These are phyloP conservation scores for Fusarium subglutinans DNA, from an alignment of 2,329 filamentous ascomycete genomes.

Conservation along the genomic window DNA sequence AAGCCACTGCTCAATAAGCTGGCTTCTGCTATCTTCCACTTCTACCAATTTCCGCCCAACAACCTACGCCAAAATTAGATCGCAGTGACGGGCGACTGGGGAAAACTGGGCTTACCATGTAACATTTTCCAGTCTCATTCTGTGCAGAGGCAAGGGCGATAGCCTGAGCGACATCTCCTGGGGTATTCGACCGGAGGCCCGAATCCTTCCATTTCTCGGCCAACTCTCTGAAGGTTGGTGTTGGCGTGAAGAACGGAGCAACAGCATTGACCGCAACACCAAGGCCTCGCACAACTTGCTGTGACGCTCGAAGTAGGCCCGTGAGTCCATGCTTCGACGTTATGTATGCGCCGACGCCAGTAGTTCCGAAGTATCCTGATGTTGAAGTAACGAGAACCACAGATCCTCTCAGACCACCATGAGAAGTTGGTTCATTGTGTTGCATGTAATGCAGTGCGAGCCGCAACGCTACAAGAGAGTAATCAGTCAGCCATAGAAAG, in stretches of 20 bases:
- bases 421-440: neutral
- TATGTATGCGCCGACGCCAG: neutral
- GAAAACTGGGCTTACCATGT: neutral
- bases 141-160: neutral
- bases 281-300: neutral
- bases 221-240: neutral
- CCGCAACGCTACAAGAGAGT: neutral
- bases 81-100: accelerated
- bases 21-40: neutral
- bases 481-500: neutral
- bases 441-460: neutral
- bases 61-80: neutral
- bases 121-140: neutral
- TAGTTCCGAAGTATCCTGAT: neutral
- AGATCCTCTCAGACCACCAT: neutral
- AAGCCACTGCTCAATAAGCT: neutral
- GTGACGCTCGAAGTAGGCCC: neutral
- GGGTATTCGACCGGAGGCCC: neutral
- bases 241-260: neutral
- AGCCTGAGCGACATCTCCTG: neutral
- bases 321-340: neutral
- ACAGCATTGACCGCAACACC: neutral
- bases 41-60: neutral
- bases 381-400: neutral
- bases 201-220: neutral